Evolutionary conservation across 2,329 filamentous ascomycete genomes (phyloP), one percentile per base, ranked within the genome.

Genomic region (Colletotrichum nymphaeae): DNA sequence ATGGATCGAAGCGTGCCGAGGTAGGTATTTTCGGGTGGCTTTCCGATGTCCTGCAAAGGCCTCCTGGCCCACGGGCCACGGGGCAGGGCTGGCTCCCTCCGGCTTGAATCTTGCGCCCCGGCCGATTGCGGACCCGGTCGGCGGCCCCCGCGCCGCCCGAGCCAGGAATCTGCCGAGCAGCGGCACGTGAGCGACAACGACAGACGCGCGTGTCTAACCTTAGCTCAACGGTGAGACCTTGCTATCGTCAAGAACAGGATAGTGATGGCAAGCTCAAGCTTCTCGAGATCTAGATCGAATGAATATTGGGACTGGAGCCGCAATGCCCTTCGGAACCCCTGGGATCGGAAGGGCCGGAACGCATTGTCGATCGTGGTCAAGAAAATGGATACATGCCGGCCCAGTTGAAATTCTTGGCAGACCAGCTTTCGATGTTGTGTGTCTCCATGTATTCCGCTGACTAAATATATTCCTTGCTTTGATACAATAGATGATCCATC

Each of bases 61-160:
- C 14, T 42, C 35, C 14, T 6, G 1, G 35, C 12, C 37, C 37
- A 42, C 37, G 37, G 37, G 14, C 37, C 37, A 42, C 37, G 14
- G 37, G 37, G 14, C 14, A 42, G 37, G 37, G 37, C 9, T 26
- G 62, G 62, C 46, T 64, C 49, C 62, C 49, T 64, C 30, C 49
- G 62, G 30, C 62, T 64, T 24, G 4, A 2, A 9, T 64, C 28
- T 35, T 30, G 11, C 30, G 8, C 9, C 30, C 11, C 22, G 28
- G 30, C 53, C 30, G 62, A 24, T 46, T 22, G 14, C 30, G 22
- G 49, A 42, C 49, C 30, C 62, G 26, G n/a, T 37, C 30, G 30
- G 46, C 62, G 49, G 49, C 35, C n/a, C n/a, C 30, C 49, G 49
- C 62, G 30, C 49, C 62, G 62, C 22, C 62, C 49, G 60, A 52